Evolutionary conservation across 768 basidiomycete genomes (phyloP), one percentile per base, ranked within the genome.

Genomic region (Lyophyllum shimeji): DNA sequence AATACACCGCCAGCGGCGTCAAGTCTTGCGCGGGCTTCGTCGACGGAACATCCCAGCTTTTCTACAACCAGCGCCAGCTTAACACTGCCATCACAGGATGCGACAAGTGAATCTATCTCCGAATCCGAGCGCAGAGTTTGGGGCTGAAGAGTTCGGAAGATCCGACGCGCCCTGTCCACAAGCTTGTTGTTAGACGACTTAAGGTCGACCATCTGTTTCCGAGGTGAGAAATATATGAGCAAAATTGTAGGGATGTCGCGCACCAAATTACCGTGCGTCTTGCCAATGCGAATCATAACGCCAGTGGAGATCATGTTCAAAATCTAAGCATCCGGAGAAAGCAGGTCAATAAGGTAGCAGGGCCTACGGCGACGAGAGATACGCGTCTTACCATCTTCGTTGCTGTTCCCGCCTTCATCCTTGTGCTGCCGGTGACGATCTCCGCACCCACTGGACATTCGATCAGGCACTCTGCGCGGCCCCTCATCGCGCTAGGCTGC

Each of bases 291-390:
- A 42, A 74, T 64, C 63, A 71, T 71, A 0, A 71, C 61, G 0
- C 68, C 70, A 2, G 71, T 72, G 21, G 71, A 72, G 15, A 72
- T 71, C 71, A 72, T 74, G 50, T 74, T 74, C 50, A 74, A 46
- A 33, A 72, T 69, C 71, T 71, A 34, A 2, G 34, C 29, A 21
- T 21, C 45, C 45, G 27, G 27, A 17, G 17, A 3, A 3, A 1
- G 23, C 3, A 20, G 11, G 20, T 21, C 12, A 31, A 11, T 31
- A 49, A 7, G 9, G 5, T 29, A 9, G 29, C 29, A 29, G 9
- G 5, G 29, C 5, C 29, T 29, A 29, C 9, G 5, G 9, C 5
- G 29, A 29, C 9, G 29, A 37, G 7, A 13, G 34, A 42, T n/a
- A 42, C 40, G 15, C n/a, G 25, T 50, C 62, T 15, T 37, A 70